Percentiles rank a stretch among this genome's conserved stretches.
These are phyloP conservation scores for Deinandra increscens DNA, from an alignment of 129 eudicot genomes.

Conservation along the genomic window DNA sequence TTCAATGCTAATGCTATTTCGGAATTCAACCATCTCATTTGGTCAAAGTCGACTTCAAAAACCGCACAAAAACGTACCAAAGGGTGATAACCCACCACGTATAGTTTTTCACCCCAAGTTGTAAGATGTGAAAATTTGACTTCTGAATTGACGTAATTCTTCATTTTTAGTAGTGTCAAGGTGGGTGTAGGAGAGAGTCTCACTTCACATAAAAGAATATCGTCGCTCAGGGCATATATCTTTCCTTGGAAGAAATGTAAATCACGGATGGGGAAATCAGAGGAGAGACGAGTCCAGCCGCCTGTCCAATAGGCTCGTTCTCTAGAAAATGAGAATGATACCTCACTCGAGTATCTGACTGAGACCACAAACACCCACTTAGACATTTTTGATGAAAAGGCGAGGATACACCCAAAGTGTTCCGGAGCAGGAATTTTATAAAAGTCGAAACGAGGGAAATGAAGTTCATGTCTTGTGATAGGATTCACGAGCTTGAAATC, in stretches of 20 bases:
- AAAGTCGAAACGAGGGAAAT: conserved; percentile 15
- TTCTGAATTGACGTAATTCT: not conserved
- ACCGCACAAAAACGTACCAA: not conserved
- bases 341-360: too few relatives aligned
- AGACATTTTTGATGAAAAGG: conserved; percentile 5
- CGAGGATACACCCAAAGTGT: not conserved
- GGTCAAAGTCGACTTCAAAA: conserved; percentile 7
- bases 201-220: not conserved
- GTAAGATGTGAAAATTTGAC: not conserved
- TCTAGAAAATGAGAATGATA: not conserved
- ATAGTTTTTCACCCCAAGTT: not conserved
- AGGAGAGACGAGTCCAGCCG: not conserved
- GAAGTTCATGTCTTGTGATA: conserved; percentile 27
- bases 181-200: not conserved
- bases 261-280: not conserved
- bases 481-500: conserved; percentile 14
- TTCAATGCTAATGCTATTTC: not conserved
- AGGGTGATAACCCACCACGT: not conserved
- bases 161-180: not conserved
- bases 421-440: not conserved
- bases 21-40: conserved; percentile 2
- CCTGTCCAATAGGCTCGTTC: too few relatives aligned
- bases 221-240: conserved; percentile 12
- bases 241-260: conserved; percentile 12
- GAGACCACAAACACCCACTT: conserved; percentile 6